Evolutionary conservation across 163 green algal genomes (phyloP).

Genomic region (Scenedesmus sp.): DNA sequence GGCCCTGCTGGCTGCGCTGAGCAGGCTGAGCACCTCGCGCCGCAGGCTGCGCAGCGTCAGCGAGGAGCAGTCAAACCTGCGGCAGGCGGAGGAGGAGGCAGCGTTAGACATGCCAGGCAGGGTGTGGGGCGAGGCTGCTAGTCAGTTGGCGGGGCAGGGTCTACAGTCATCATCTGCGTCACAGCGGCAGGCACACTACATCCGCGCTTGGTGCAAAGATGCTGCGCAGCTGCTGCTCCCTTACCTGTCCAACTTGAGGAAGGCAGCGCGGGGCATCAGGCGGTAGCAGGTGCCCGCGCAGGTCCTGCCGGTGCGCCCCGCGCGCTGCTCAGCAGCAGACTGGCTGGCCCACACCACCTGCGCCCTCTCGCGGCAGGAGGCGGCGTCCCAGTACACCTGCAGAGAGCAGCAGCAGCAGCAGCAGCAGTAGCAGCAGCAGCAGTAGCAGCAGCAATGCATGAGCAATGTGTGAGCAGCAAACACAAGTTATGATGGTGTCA

Average conservation of each 20-base stretch:
- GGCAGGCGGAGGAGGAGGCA: not conserved
- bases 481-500: not conserved
- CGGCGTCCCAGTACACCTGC: conserved; percentile 35
- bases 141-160: too few relatives aligned
- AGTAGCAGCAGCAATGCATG: not conserved
- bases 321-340: conserved; percentile 36
- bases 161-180: not conserved
- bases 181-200: too few relatives aligned
- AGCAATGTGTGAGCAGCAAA: not conserved
- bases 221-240: not conserved
- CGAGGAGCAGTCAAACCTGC: conserved; percentile 32
- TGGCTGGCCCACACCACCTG: conserved; percentile 38
- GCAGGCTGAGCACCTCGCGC: conserved; percentile 34
- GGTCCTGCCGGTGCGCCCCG: conserved; percentile 25
- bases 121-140: too few relatives aligned
- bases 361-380: not conserved
- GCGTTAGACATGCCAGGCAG: not conserved
- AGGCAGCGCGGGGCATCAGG: not conserved
- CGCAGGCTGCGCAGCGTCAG: conserved; percentile 31
- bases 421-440: not conserved
- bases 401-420: not conserved
- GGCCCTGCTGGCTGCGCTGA: conserved; percentile 9
- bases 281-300: conserved; percentile 26
- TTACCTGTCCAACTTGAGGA: conserved; percentile 1
- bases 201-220: not conserved